Evolutionary conservation across 2,329 filamentous ascomycete genomes (phyloP), one percentile per base, ranked within the genome.

Genomic region (Gnomoniopsis smithogilvyi): DNA sequence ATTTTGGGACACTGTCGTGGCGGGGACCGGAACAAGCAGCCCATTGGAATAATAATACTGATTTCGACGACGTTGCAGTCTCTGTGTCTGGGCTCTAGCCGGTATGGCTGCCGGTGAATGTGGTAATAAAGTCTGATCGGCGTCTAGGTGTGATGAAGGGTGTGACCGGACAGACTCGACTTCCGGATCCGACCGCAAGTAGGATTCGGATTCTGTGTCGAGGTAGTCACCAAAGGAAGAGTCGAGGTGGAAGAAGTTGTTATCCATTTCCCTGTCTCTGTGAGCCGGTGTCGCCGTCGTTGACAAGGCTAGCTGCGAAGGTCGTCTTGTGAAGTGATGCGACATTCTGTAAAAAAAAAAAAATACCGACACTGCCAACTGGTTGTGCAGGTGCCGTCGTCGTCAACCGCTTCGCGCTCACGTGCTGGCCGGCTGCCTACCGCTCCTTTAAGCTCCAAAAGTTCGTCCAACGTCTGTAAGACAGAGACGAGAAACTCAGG

Each of bases 91-190:
- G 10, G 54, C 36, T 24, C 48, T 50, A 22, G 52, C 49, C 41
- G 45, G 43, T n/a, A 34, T 15, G 7, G 46, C 17, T 24, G 47
- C 15, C 22, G 30, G 36, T 4, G 34, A 22, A 34, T 43, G 54
- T 12, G 54, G 54, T 14, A 56, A 34, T 22, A 56, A 15, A n/a
- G 53, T 21, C 48, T 56, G 53, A n/a, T 56, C 54, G 11, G 58
- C 56, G 22, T 30, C 26, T 8, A 30, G 26, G 26, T 59, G 59
- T 15, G 51, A 55, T 17, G 59, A 62, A 3, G 54, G 54, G 15
- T 56, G 54, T n/a, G 54, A 59, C 17, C 56, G 59, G 51, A 53
- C n/a, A n/a, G 59, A 62, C 52, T 50, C 60, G 49, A 57, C 57
- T 33, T 62, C 60, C 48, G 52, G 54, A 24, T 45, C 54, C 54